Evolutionary conservation across 495 filamentous ascomycete species (phyloP), one percentile per base, ranked within the genome.

Genomic region (Annulohypoxylon bovei): DNA sequence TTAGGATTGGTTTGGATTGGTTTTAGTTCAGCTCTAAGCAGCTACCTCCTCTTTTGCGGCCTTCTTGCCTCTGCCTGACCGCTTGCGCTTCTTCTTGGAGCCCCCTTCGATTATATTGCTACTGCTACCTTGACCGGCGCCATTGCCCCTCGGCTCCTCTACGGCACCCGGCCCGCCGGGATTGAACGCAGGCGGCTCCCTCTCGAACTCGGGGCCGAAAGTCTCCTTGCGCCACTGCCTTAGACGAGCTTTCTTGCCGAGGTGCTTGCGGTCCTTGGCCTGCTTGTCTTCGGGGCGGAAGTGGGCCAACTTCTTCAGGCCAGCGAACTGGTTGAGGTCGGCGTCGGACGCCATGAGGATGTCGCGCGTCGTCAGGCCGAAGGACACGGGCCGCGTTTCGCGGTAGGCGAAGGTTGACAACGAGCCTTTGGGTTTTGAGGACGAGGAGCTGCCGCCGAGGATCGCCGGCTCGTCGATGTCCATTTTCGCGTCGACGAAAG

Each of bases 241-340:
- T 55, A 98, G 80, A 28, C 93, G 86, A 25, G 92, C 92, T 80
- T 98, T 98, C 87, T 98, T 98, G 64, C 92, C 91, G 32, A 97
- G 84, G 70, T 85, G 86, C 82, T 95, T 97, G 81, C 89, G 89
- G 75, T 99, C 95, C 71, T 89, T 90, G 63, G 81, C 82, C 83
- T 98, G 98, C 86, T 94, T 94, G 73, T 93, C 92, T 1, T 82
- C 79, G 75, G 97, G 94, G 56, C 95, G 86, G 82, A 95, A 99
- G 22, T 92, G 81, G 9, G 95, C 95, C 65, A 97, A 85, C 80
- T 97, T 97, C 86, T 98, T 99, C 71, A 99, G 82, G 8, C 95
- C 95, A 12, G 90, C 95, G 70, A 91, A 98, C 70, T 92, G 83
- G 80, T 99, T 98, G 58, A 99, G 88, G 61, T 92, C 91, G 6